Evolutionary conservation across 2,329 filamentous ascomycete genomes (phyloP), one percentile per base, ranked within the genome.

Genomic region (Paecilomyces niveus): DNA sequence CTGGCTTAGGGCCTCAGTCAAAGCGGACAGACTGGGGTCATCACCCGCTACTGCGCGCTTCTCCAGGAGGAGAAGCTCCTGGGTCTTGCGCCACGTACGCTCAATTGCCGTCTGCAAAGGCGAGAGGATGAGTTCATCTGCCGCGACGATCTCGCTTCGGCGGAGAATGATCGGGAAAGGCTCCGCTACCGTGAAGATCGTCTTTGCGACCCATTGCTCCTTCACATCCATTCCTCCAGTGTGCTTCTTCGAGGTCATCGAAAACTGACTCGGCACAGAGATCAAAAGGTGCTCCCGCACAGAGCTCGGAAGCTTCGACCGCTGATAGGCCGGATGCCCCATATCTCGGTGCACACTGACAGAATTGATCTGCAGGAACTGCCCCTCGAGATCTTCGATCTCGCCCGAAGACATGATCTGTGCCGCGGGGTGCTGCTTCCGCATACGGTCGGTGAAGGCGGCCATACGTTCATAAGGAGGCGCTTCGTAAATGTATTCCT

Each of bases 401-500:
- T 86, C 85, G 6, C 85, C 84, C 31, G 82, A 81, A 3, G 85
- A 86, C 50, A 95, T 80, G 59, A 97, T 88, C 67, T 94, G 89
- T 2, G 93, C 92, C 1, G 88, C 80, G 3, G 92, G 93, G 69
- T 96, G 91, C 67, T 95, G 88, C 71, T 92, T 89, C 70, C 95
- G 92, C 84, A 97, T 90, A 54, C 90, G 88, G 70, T 97, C 92
- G 1, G 90, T 90, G 67, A 97, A 97, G 3, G 86, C 87, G 1
- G 86, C 85, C 49, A 90, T 85, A 22, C 89, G 85, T 73, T 97
- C 93, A 6, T 81, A 85, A 0, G 88, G 82, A 1, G 86, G 84
- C 0, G 90, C 92, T 74, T 97, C 91, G 66, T 95, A 96, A 57
- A 97, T 88, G 72, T 91, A 97, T 59, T 93, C 88, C 76, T 96